Conservation (phyloP, 1,284 basidiomycete species). For the Heterobasidion parviporum region DNA sequence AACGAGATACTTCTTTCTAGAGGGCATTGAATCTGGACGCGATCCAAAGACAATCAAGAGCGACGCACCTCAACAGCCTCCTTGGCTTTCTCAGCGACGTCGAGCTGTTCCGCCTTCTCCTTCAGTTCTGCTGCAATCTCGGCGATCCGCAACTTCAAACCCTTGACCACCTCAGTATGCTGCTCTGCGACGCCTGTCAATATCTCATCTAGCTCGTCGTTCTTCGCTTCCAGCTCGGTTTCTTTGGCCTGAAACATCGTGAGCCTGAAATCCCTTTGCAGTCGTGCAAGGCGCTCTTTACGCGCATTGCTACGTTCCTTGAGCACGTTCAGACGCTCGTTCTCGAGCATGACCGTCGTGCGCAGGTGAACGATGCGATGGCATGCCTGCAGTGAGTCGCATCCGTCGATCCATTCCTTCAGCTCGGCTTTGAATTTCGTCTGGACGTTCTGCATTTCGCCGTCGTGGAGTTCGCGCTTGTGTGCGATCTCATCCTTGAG, state of each 20-base stretch:
- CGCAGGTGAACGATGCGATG: constrained; percentile 57
- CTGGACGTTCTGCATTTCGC: constrained; percentile 29
- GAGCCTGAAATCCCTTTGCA: constrained; percentile 57
- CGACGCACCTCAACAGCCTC: constrained; percentile 34
- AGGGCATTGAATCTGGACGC: not conserved
- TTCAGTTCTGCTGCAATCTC: constrained; percentile 29
- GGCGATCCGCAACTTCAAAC: constrained; percentile 21
- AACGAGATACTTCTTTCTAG: constrained; percentile 18
- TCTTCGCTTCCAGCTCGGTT: constrained; percentile 40
- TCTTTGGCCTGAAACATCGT: constrained; percentile 56
- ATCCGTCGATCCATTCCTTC: constrained; percentile 49
- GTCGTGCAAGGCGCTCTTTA: constrained; percentile 42
- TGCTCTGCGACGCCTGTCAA: constrained; percentile 37
- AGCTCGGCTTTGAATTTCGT: constrained; percentile 45
- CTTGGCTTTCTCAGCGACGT: constrained; percentile 29
- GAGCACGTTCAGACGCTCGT: constrained; percentile 37
- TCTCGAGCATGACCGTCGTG: constrained; percentile 41
- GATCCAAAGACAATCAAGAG: not conserved
- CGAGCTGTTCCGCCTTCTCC: constrained; percentile 26
- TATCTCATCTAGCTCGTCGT: constrained; percentile 24
- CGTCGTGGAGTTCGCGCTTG: constrained; percentile 28
- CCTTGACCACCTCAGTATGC: constrained; percentile 26
- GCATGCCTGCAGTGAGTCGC: constrained; percentile 50
- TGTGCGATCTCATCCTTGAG: constrained; percentile 25
- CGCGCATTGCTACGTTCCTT: constrained; percentile 44